Percentiles rank a stretch among this genome's conserved stretches.
phyloP scores from a whole-genome alignment of 1,139 yeast genomes.

The Sugiyamaella novakii region DNA sequence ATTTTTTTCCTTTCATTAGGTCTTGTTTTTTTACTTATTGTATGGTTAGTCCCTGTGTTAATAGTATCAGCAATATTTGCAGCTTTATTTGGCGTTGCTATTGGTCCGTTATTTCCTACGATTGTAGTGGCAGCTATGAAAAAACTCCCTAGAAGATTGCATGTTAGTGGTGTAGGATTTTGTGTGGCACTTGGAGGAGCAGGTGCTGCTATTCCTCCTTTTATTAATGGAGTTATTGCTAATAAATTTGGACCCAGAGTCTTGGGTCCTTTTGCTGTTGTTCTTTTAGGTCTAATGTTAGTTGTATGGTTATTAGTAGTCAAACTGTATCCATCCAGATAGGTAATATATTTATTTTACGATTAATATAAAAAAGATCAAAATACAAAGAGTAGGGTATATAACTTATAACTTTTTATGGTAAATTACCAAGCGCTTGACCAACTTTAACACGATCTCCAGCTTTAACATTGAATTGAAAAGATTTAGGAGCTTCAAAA shows the following conservation, averaged over 20 bases:
- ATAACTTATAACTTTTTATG: not conserved
- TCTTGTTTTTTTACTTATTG: slow-evolving; percentile 31
- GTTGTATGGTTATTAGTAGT: slow-evolving; percentile 33
- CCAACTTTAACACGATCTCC: slow-evolving; percentile 89
- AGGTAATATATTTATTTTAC: too few relatives aligned
- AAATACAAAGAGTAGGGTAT: too few relatives aligned
- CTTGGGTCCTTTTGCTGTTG: slow-evolving; percentile 37
- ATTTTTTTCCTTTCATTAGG: slow-evolving; percentile 31
- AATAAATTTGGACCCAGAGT: slow-evolving; percentile 35
- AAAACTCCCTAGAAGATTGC: slow-evolving; percentile 60
- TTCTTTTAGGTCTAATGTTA: slow-evolving; percentile 34
- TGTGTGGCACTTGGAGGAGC: slow-evolving; percentile 80
- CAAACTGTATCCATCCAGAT: slow-evolving; percentile 19
- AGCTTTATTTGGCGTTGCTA: slow-evolving; percentile 62
- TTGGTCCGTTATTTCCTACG: slow-evolving; percentile 84
- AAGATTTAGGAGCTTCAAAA: slow-evolving; percentile 87
- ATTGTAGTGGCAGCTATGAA: slow-evolving; percentile 66
- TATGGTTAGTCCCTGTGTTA: slow-evolving; percentile 38
- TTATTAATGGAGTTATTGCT: slow-evolving; percentile 39
- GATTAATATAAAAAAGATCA: too few relatives aligned
- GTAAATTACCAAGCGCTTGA: slow-evolving; percentile 61
- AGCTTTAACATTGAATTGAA: slow-evolving; percentile 65
- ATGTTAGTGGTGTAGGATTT: slow-evolving; percentile 71
- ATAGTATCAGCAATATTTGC: slow-evolving; percentile 43
- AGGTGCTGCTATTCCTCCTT: slow-evolving; percentile 62